phyloP scores from a whole-genome alignment of 164 flowering plant genomes.

The Sextonia rubra region DNA sequence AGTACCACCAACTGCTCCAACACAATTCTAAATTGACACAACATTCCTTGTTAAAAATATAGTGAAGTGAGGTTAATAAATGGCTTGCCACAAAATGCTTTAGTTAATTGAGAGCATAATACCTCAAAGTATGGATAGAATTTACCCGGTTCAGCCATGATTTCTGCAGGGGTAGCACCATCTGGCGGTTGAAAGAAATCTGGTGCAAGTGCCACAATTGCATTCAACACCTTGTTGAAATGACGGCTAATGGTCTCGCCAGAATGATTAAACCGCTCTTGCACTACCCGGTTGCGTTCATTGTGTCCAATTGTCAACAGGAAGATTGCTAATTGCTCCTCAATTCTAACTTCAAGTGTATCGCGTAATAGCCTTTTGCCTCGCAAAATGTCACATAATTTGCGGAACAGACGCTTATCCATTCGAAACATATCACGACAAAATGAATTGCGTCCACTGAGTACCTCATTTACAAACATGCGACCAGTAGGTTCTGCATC shows the following conservation, averaged over 20 bases:
- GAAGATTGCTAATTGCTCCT: constrained; percentile 17
- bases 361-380: constrained; percentile 3
- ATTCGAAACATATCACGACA: constrained; percentile 3
- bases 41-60: neutral
- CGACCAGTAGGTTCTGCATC: neutral
- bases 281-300: neutral
- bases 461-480: neutral
- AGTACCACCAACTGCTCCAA: constrained; percentile 7
- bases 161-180: constrained; percentile 1
- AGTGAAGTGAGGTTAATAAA: neutral
- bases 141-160: neutral
- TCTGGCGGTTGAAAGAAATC: constrained; percentile 8
- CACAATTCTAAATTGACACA: constrained; percentile 3
- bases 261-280: constrained; percentile 1
- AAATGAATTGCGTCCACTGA: neutral
- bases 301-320: constrained; percentile 10
- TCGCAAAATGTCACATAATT: constrained; percentile 7
- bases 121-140: constrained; percentile 13
- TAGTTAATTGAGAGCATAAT: neutral
- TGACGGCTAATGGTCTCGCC: neutral
- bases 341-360: constrained; percentile 4
- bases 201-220: neutral
- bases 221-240: constrained; percentile 10
- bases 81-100: neutral
- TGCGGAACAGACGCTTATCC: constrained; percentile 3